Evolutionary conservation across 352 stramenopile species (phyloP).

Genomic region (Pythium diclinum): DNA sequence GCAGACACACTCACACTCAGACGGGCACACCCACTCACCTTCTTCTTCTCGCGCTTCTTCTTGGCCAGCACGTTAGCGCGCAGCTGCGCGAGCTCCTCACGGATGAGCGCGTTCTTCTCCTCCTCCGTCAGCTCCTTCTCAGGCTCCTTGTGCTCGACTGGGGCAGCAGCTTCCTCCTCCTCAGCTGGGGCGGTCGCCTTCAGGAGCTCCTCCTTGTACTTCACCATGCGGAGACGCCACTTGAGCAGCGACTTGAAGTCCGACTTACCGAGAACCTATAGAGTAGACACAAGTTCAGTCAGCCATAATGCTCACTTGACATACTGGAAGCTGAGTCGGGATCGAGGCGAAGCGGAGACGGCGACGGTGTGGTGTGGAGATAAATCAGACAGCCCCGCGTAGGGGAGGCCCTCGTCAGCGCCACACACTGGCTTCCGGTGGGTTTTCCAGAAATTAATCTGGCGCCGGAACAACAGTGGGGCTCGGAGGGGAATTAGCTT

Average conservation of each 20-base stretch:
- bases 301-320: neutral
- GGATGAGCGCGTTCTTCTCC: slow-evolving; percentile 78
- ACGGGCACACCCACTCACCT: slow-evolving; percentile 51
- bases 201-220: slow-evolving; percentile 81
- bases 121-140: slow-evolving; percentile 69
- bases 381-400: slow-evolving; percentile 79
- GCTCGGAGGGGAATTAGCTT: slow-evolving; percentile 82
- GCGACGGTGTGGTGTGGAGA: neutral
- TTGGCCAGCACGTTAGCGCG: slow-evolving; percentile 72
- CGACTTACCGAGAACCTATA: slow-evolving; percentile 93
- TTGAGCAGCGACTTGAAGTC: slow-evolving; percentile 98
- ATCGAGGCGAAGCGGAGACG: slow-evolving; percentile 4
- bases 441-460: slow-evolving; percentile 90
- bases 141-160: slow-evolving; percentile 36
- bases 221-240: slow-evolving; percentile 94
- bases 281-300: neutral
- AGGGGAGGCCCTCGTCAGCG: slow-evolving; percentile 49
- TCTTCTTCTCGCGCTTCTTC: slow-evolving; percentile 90
- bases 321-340: neutral
- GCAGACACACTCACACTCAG: slow-evolving; percentile 24
- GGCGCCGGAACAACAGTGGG: slow-evolving; percentile 84
- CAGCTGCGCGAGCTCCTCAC: slow-evolving; percentile 81
- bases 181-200: slow-evolving; percentile 55
- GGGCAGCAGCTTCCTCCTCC: slow-evolving; percentile 26
- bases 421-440: slow-evolving; percentile 81